Base-by-base conservation (phyloP, 306 rosid species). In the Lablab purpureus region DNA sequence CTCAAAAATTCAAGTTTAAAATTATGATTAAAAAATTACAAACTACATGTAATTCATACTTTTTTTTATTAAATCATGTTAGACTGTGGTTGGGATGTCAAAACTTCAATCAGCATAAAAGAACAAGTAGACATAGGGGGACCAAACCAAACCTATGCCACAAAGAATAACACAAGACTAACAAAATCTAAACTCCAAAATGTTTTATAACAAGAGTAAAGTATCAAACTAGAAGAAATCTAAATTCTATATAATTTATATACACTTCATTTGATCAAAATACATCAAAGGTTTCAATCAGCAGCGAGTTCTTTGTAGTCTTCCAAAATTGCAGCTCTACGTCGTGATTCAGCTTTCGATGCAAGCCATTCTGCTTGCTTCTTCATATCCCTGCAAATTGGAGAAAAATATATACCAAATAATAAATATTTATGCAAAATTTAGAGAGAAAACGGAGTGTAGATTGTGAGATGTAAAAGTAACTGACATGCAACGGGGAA, bases 401-500 rank as follows among this genome's bases (percentile, higher is more conserved):
- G 7, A 66, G 75, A 75, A 47, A 65, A 47, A 56, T 37, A 64
- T 49, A 47, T 62, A 64, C 50, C 14, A 87, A 40, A 32, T 37
- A 77, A 49, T 18, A 30, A 64, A 40, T 72, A 56, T 75, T 6
- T 37, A 28, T 56, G 54, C 41, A 62, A 3, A 68, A 21, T 15
- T 22, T 66, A 40, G 37, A 11, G 2, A 0, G 5, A 7, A 56
- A 46, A 43, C 17, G 28, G 5, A 55, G 0, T 12, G 23, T 41
- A 49, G 51, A 49, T 15, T 46, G 70, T 28, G 12, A 72, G 43
- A 32, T 28, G 13, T 25, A 28, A 59, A 67, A 10, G 50, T 68
- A 59, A 79, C 88, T 11, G 14, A 87, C 90, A 7, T 64, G 88
- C 91, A 89, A 0, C 85, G 88, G 0, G 85, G 91, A 32, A 83